Evolutionary conservation across 352 stramenopile species (phyloP).

Genomic region (Phytopythium cucurbitacearum): DNA sequence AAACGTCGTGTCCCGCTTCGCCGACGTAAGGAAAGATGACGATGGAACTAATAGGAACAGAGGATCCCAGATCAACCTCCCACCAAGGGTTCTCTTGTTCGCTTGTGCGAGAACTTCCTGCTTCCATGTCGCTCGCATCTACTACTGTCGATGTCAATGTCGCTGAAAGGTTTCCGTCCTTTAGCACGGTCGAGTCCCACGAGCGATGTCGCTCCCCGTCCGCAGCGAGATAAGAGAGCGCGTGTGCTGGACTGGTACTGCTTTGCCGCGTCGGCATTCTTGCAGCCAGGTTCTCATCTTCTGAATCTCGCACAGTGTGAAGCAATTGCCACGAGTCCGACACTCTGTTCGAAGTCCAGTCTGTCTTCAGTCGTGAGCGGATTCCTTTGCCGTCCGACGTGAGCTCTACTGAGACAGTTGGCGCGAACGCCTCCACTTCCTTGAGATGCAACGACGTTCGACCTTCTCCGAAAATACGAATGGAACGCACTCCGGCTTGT

Average conservation of each 20-base stretch:
- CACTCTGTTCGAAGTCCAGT: slow-evolving; percentile 31
- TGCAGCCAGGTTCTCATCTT: slow-evolving; percentile 55
- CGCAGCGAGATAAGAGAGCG: slow-evolving; percentile 42
- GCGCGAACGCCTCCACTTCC: slow-evolving; percentile 52
- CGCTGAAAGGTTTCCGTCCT: background rate
- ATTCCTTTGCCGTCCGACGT: slow-evolving; percentile 40
- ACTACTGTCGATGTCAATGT: background rate
- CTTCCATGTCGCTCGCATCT: slow-evolving; percentile 7
- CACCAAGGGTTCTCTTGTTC: slow-evolving; percentile 51
- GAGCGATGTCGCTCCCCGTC: slow-evolving; percentile 25
- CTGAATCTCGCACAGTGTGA: slow-evolving; percentile 41
- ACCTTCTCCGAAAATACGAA: slow-evolving; percentile 54
- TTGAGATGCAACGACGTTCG: slow-evolving; percentile 24
- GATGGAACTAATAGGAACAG: slow-evolving; percentile 39
- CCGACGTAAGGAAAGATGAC: slow-evolving; percentile 51
- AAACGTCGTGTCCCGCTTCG: slow-evolving; percentile 29
- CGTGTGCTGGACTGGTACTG: slow-evolving; percentile 31
- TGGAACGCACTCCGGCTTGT: slow-evolving; percentile 29
- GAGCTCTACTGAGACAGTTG: slow-evolving; percentile 36
- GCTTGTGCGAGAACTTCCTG: slow-evolving; percentile 47
- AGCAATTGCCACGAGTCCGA: slow-evolving; percentile 50
- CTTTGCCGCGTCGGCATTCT: slow-evolving; percentile 64
- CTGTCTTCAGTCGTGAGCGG: slow-evolving; percentile 37
- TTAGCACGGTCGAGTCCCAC: slow-evolving; percentile 37
- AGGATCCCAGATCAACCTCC: slow-evolving; percentile 57